Percentiles rank a stretch among this genome's conserved stretches.
Evolutionary conservation across 2,329 filamentous ascomycete species (phyloP).

Genomic region (Domatiomyces globalis): DNA sequence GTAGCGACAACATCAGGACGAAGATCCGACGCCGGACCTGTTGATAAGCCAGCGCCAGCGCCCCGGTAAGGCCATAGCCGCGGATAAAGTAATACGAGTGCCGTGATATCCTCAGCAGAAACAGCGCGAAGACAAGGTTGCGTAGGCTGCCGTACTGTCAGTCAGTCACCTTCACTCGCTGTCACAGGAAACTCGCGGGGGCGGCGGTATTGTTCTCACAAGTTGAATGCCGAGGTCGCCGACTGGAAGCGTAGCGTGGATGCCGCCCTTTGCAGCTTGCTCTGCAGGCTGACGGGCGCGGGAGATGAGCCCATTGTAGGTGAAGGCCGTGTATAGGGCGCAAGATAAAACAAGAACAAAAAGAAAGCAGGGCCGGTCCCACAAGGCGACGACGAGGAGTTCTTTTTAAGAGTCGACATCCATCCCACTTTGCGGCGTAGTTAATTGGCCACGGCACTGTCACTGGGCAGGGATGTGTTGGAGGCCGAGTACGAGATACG

Average conservation of each 20-base stretch:
- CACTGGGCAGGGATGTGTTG: too few species aligned
- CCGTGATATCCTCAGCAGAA: conserved; percentile 69
- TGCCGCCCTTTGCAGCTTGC: conserved; percentile 27
- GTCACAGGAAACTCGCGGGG: not conserved
- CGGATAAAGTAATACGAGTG: conserved; percentile 71
- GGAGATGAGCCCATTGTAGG: conserved; percentile 27
- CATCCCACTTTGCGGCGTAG: too few species aligned
- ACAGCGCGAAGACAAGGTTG: conserved; percentile 79
- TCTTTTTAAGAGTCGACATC: too few species aligned
- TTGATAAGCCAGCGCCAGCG: conserved; percentile 58
- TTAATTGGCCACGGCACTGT: too few species aligned
- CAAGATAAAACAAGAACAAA: not conserved
- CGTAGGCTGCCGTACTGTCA: conserved; percentile 44
- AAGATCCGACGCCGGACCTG: conserved; percentile 61
- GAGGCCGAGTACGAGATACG: too few species aligned
- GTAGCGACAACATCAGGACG: conserved; percentile 70
- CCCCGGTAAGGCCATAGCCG: conserved; percentile 75
- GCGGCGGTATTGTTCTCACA: conserved; percentile 29
- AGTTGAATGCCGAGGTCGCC: conserved; percentile 25
- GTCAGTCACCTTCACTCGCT: not conserved
- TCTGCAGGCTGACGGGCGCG: conserved; percentile 31
- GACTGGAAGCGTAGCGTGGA: conserved; percentile 22
- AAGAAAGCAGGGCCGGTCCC: not conserved
- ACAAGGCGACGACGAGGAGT: too few species aligned
- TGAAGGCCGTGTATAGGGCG: not conserved